A percentile compares a stretch with the other conserved stretches of the same genome.
phyloP scores from a whole-genome alignment of 495 filamentous ascomycete species.

The Penicillium daleae region DNA sequence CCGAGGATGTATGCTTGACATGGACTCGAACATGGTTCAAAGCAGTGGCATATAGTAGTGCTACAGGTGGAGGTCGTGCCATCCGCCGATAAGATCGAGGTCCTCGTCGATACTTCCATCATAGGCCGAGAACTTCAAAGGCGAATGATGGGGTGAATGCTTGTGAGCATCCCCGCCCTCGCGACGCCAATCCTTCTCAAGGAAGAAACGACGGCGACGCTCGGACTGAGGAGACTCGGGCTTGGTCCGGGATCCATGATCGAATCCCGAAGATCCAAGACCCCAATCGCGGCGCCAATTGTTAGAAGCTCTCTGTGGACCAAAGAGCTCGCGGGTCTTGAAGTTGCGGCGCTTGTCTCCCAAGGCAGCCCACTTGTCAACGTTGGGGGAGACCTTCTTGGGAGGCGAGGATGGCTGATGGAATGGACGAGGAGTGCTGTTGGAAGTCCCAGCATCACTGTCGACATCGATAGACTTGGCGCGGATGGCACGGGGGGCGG shows the following conservation, averaged over 20 bases:
- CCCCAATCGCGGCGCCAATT: conserved; percentile 57
- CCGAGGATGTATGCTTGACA: not conserved
- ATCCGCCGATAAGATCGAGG: conserved; percentile 88
- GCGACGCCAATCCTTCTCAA: conserved; percentile 70
- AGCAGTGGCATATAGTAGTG: conserved; percentile 11
- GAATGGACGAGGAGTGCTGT: conserved; percentile 53
- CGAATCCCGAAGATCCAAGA: conserved; percentile 57
- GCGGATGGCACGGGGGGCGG: conserved; percentile 36
- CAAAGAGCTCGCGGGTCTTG: conserved; percentile 51
- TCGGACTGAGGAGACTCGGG: conserved; percentile 48
- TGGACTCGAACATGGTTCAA: conserved; percentile 5
- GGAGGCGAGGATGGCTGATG: conserved; percentile 52
- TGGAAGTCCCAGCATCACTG: conserved; percentile 67
- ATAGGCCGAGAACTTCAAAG: conserved; percentile 33
- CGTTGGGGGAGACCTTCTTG: conserved; percentile 46
- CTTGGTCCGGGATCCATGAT: conserved; percentile 52
- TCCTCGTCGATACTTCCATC: conserved; percentile 70
- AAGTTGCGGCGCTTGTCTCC: conserved; percentile 77
- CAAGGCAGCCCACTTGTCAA: conserved; percentile 87
- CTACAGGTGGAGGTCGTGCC: conserved; percentile 66
- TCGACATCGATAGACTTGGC: conserved; percentile 57
- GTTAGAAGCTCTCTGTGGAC: conserved; percentile 47
- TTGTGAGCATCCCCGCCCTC: conserved; percentile 43
- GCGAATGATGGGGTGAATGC: conserved; percentile 33
- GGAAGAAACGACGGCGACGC: conserved; percentile 43